Evolutionary conservation across 805 yeast species (phyloP).

Genomic region (Zygosaccharomyces lentus): DNA sequence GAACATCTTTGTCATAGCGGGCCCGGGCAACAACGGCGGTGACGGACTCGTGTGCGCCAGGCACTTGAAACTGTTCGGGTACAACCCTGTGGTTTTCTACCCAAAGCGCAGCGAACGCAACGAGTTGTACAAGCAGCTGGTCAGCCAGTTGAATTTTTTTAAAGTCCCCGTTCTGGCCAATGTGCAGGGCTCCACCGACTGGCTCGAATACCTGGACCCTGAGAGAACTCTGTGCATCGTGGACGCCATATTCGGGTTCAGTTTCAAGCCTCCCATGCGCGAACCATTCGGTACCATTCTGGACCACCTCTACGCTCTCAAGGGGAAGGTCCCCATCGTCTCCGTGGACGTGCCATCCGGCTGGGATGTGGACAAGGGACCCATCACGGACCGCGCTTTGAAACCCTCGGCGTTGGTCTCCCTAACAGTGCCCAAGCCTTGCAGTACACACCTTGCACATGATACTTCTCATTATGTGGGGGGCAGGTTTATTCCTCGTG

Average conservation of each 20-base stretch:
- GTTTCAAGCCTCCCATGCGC: constrained; percentile 84
- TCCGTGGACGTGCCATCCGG: constrained; percentile 94
- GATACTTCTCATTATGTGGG: constrained; percentile 68
- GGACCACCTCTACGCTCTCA: constrained; percentile 36
- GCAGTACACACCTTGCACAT: constrained; percentile 51
- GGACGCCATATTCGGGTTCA: constrained; percentile 90
- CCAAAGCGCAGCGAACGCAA: constrained; percentile 61
- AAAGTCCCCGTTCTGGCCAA: constrained; percentile 53
- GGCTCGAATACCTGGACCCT: constrained; percentile 30
- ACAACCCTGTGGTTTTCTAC: constrained; percentile 69
- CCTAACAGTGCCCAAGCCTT: constrained; percentile 92
- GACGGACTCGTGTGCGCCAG: constrained; percentile 96
- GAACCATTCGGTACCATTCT: constrained; percentile 61
- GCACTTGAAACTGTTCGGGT: constrained; percentile 78
- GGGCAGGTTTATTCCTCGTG: constrained; percentile 73
- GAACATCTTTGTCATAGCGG: constrained; percentile 67
- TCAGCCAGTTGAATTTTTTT: constrained; percentile 62
- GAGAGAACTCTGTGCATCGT: constrained; percentile 47
- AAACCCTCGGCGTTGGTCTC: constrained; percentile 70
- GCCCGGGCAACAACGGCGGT: constrained; percentile 96
- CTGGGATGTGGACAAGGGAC: constrained; percentile 94
- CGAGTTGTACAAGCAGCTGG: constrained; percentile 55
- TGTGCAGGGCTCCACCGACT: constrained; percentile 28
- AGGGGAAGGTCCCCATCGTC: constrained; percentile 50
- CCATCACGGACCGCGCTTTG: constrained; percentile 43